Conservation (phyloP, 192 early-diverging fungal species). For the Coemansia aciculifera region DNA sequence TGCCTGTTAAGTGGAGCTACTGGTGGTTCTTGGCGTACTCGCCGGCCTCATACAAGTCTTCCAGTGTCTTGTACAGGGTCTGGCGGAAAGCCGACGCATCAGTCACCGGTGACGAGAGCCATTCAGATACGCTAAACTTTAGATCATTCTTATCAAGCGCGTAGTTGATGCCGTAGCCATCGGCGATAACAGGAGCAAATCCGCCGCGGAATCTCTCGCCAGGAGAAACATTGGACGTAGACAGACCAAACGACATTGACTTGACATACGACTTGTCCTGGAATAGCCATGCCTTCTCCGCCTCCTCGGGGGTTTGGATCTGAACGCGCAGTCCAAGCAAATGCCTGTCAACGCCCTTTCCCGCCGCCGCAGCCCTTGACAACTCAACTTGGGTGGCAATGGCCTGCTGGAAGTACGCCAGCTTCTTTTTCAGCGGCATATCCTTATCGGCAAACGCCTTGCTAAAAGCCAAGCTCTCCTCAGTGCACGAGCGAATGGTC, state of each 20-base stretch:
- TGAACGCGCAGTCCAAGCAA: conserved; percentile 78
- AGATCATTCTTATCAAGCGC: conserved; percentile 63
- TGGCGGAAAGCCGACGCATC: conserved; percentile 62
- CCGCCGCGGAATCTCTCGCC: conserved; percentile 71
- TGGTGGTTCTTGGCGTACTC: conserved; percentile 20
- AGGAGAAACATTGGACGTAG: conserved; percentile 79
- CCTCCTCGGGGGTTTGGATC: conserved; percentile 64
- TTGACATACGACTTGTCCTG: conserved; percentile 75
- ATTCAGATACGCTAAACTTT: conserved; percentile 70
- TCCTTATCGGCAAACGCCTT: conserved; percentile 72
- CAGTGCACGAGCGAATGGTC: conserved; percentile 80
- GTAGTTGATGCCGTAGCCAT: conserved; percentile 90
- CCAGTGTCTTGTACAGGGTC: conserved; percentile 56
- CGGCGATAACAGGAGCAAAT: conserved; percentile 82
- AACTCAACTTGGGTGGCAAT: conserved; percentile 67
- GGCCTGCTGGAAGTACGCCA: conserved; percentile 63
- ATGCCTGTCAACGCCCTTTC: conserved; percentile 90
- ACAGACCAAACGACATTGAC: conserved; percentile 79
- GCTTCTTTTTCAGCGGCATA: conserved; percentile 45
- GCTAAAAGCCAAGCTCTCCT: conserved; percentile 76
- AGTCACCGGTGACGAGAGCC: conserved; percentile 56
- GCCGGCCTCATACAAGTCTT: conserved; percentile 43
- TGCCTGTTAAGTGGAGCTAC: not conserved
- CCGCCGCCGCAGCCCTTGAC: conserved; percentile 74
- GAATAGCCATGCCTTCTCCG: conserved; percentile 69